A percentile compares a stretch with the other conserved stretches of the same genome.
Evolutionary conservation across 805 yeast genomes (phyloP).

Genomic region (Candida incommunis): DNA sequence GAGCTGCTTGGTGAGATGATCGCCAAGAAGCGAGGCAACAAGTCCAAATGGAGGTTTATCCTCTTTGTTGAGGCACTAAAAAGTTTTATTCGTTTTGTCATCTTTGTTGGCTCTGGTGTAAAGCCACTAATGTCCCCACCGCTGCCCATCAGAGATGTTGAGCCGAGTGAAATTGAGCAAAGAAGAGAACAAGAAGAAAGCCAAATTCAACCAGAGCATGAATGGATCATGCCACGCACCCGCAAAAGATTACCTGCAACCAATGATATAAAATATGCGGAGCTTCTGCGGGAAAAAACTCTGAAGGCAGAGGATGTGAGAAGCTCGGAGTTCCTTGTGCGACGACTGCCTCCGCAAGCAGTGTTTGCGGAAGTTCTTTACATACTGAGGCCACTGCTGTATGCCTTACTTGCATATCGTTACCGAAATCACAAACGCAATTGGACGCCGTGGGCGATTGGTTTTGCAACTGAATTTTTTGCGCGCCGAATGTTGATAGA

Average conservation of each 20-base stretch:
- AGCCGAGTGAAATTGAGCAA: conserved; percentile 17
- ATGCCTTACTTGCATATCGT: conserved; percentile 20
- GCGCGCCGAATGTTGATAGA: conserved; percentile 16
- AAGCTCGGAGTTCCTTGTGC: conserved; percentile 19
- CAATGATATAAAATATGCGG: conserved; percentile 10
- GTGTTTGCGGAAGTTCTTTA: conserved; percentile 20
- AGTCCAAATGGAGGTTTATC: conserved; percentile 18
- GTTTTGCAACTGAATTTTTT: conserved; percentile 20
- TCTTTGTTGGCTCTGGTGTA: conserved; percentile 14
- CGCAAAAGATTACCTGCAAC: conserved; percentile 10
- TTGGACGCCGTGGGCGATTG: conserved; percentile 29
- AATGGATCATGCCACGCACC: conserved; percentile 15
- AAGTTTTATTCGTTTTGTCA: conserved; percentile 18
- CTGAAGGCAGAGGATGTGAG: conserved; percentile 21
- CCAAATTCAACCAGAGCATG: background rate
- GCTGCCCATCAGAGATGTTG: conserved; percentile 22
- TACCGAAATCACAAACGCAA: conserved; percentile 11
- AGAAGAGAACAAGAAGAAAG: conserved; percentile 2
- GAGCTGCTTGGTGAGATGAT: conserved; percentile 26
- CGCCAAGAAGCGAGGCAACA: conserved; percentile 16
- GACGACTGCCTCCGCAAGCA: conserved; percentile 12
- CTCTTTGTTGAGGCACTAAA: conserved; percentile 18
- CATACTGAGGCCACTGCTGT: conserved; percentile 26
- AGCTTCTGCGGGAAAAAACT: conserved; percentile 14
- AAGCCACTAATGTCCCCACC: conserved; percentile 18